Evolutionary conservation across 148 eudicot genomes (phyloP).

Genomic region (Silene latifolia): DNA sequence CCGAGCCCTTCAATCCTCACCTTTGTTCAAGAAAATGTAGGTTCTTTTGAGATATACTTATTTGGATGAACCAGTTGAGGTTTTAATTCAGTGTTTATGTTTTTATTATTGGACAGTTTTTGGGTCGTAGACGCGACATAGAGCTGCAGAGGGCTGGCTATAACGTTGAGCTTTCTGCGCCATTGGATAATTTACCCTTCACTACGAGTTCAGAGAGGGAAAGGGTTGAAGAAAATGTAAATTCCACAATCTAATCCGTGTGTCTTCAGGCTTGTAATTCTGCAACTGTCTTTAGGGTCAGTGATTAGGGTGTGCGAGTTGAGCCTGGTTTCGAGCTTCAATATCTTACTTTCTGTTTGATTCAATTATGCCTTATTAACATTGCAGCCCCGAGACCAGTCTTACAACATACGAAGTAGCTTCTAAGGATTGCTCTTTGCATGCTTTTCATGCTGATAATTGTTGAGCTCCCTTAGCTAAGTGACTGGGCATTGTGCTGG

Average conservation of each 20-base stretch:
- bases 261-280: background rate
- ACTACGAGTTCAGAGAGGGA: conserved; percentile 69
- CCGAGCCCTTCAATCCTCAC: conserved; percentile 77
- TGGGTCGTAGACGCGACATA: conserved; percentile 86
- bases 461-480: background rate
- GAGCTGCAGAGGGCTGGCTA: conserved; percentile 84
- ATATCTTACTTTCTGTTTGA: background rate
- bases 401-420: background rate
- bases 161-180: conserved; percentile 67
- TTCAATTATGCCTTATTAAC: background rate
- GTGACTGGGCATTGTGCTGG: background rate
- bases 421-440: background rate
- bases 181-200: conserved; percentile 78
- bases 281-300: too few relatives aligned
- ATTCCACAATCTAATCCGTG: conserved; percentile 2
- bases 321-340: background rate
- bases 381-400: background rate
- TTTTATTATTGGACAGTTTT: conserved; percentile 37
- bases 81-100: conserved; percentile 10
- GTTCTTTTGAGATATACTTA: background rate
- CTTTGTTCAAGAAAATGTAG: conserved; percentile 86
- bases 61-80: conserved; percentile 12
- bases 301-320: background rate
- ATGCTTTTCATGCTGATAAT: background rate
- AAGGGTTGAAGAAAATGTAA: conserved; percentile 81